These are phyloP conservation scores for Monosporozyma servazzii DNA, from an alignment of 805 yeast genomes.

Conservation along the genomic window DNA sequence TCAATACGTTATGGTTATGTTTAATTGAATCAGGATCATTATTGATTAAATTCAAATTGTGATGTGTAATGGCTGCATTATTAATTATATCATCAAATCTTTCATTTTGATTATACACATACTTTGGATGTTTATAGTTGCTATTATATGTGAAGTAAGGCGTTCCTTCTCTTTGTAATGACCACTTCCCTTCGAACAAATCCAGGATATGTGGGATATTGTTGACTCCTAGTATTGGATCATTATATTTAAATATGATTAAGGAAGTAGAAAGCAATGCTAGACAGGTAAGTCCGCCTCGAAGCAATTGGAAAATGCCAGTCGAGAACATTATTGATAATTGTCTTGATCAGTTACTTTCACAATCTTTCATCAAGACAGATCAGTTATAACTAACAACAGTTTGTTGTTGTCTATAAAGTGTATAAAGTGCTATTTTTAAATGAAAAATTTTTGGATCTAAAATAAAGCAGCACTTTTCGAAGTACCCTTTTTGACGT, in stretches of 20 bases:
- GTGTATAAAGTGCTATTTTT: too few species aligned
- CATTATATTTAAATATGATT: not conserved
- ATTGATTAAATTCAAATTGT: slow-evolving; percentile 68
- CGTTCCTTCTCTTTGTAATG: slow-evolving; percentile 17
- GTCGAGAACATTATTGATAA: not conserved
- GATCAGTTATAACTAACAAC: too few species aligned
- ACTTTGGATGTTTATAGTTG: slow-evolving; percentile 28
- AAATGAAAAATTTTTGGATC: too few species aligned
- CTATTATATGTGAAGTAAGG: slow-evolving; percentile 18
- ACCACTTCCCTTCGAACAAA: not conserved
- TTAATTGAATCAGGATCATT: slow-evolving; percentile 57
- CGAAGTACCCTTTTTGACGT: too few species aligned
- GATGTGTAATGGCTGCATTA: slow-evolving; percentile 60
- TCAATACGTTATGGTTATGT: slow-evolving; percentile 68
- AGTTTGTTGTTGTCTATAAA: too few species aligned
- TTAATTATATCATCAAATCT: slow-evolving; percentile 6
- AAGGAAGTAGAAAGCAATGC: not conserved
- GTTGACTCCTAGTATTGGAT: not conserved
- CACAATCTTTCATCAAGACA: too few species aligned
- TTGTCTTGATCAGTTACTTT: too few species aligned
- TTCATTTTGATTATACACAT: slow-evolving; percentile 29
- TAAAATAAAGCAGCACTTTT: too few species aligned
- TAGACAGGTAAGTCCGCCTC: not conserved
- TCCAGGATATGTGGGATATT: not conserved
- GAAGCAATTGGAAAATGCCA: not conserved